Conservation (phyloP, 2,329 filamentous ascomycete species). For the Tolypocladium ophioglossoides region DNA sequence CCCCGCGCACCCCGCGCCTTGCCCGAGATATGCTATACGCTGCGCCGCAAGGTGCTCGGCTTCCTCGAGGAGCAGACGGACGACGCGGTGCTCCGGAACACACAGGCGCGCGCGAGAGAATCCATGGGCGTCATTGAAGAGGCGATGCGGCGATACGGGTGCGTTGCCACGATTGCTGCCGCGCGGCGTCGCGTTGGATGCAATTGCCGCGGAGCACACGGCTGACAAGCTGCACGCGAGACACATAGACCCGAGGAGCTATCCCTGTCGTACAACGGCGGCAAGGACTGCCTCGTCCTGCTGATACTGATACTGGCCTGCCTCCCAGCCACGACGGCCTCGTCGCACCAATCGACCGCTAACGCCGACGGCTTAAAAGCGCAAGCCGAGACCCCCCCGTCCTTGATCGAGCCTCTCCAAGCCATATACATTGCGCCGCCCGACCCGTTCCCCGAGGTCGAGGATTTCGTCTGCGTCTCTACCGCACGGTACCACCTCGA, state of each 20-base stretch:
- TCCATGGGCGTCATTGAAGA: conserved; percentile 65
- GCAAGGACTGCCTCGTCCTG: conserved; percentile 93
- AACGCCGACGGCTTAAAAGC: not conserved
- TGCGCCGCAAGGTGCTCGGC: conserved; percentile 49
- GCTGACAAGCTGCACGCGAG: conserved; percentile 5
- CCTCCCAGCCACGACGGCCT: conserved; percentile 26
- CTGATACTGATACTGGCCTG: conserved; percentile 74
- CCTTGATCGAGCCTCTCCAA: conserved; percentile 44
- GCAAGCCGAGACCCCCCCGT: conserved; percentile 3
- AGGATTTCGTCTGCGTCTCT: conserved; percentile 66
- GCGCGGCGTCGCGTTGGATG: not conserved
- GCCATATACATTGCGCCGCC: conserved; percentile 82
- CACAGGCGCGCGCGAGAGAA: conserved; percentile 65
- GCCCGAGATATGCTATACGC: conserved; percentile 35
- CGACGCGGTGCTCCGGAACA: conserved; percentile 44
- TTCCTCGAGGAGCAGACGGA: conserved; percentile 53
- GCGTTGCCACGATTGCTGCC: conserved; percentile 16
- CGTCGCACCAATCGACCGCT: conserved; percentile 11
- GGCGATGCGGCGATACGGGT: conserved; percentile 68
- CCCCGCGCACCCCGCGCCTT: conserved; percentile 11
- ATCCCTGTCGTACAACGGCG: conserved; percentile 91
- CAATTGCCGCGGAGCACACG: not conserved
- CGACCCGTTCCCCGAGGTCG: conserved; percentile 78
- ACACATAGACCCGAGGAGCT: conserved; percentile 58
- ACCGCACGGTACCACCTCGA: conserved; percentile 62